phyloP scores from a whole-genome alignment of 768 basidiomycete species.

The Amanita pseudoporphyria region DNA sequence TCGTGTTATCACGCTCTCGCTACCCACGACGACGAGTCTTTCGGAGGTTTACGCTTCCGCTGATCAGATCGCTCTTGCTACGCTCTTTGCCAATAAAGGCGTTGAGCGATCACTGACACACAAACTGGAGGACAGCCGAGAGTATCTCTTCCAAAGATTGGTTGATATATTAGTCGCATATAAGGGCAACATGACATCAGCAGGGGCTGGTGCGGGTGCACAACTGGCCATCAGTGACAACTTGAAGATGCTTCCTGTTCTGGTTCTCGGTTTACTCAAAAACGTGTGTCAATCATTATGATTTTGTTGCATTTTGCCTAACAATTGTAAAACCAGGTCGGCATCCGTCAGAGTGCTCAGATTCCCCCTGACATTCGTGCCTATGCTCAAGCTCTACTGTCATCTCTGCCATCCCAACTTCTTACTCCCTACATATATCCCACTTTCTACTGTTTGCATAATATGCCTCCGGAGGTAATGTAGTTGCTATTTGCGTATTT shows the following conservation, averaged over 20 bases:
- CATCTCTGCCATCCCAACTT: slow-evolving; percentile 83
- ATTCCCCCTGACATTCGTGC: slow-evolving; percentile 96
- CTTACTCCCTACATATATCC: slow-evolving; percentile 94
- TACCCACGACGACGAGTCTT: slow-evolving; percentile 81
- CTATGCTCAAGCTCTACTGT: slow-evolving; percentile 88
- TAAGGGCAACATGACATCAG: slow-evolving; percentile 94
- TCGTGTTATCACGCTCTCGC: slow-evolving; percentile 79
- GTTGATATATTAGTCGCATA: slow-evolving; percentile 81
- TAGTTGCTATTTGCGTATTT: not conserved
- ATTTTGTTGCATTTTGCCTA: not conserved
- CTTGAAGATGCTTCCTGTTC: slow-evolving; percentile 86
- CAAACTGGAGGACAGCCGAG: slow-evolving; percentile 85
- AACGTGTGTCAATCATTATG: slow-evolving; percentile 46
- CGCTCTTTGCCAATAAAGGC: slow-evolving; percentile 84
- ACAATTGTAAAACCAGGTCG: slow-evolving; percentile 46
- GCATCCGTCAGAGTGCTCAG: slow-evolving; percentile 90
- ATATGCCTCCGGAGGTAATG: slow-evolving; percentile 84
- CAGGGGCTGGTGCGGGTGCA: slow-evolving; percentile 88
- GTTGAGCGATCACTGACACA: slow-evolving; percentile 81
- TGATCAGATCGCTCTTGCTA: slow-evolving; percentile 80
- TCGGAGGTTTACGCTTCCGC: slow-evolving; percentile 87
- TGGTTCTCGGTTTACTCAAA: slow-evolving; percentile 87
- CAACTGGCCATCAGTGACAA: slow-evolving; percentile 91
- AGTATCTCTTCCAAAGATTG: slow-evolving; percentile 74
- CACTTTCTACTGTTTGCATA: slow-evolving; percentile 91